phyloP scores from a whole-genome alignment of 306 rosid genomes.

The Prosopis cineraria region DNA sequence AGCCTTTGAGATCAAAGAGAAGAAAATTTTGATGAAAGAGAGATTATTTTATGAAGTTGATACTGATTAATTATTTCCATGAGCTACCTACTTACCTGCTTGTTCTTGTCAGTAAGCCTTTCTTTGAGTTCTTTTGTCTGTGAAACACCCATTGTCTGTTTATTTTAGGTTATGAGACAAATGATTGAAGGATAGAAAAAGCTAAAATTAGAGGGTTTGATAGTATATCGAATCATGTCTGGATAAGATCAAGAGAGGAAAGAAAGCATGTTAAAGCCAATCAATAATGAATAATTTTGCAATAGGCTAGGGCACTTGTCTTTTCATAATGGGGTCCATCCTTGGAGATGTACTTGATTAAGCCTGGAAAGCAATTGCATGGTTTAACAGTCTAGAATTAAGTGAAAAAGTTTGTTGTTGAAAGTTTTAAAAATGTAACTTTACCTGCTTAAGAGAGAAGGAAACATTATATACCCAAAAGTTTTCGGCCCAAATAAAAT shows the following conservation, averaged over 20 bases:
- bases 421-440: neutral
- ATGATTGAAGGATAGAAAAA: constrained; percentile 27
- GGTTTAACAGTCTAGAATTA: constrained; percentile 19
- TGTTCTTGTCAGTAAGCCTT: constrained; percentile 45
- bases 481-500: neutral
- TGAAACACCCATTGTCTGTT: constrained; percentile 35
- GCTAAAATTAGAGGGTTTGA: neutral
- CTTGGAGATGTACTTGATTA: constrained; percentile 18
- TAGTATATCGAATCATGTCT: constrained; percentile 20
- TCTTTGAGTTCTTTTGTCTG: constrained; percentile 64
- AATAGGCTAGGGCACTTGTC: constrained; percentile 17
- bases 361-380: constrained; percentile 22
- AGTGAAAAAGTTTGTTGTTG: constrained; percentile 10
- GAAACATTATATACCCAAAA: neutral
- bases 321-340: constrained; percentile 37
- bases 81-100: constrained; percentile 36
- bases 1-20: constrained; percentile 44
- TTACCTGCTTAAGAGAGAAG: neutral
- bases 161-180: constrained; percentile 25
- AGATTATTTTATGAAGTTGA: neutral
- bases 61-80: neutral
- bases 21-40: constrained; percentile 1
- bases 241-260: constrained; percentile 19
- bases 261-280: constrained; percentile 4
- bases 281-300: constrained; percentile 11